Conservation (phyloP, 2,329 filamentous ascomycete species). For the Aspergillus amoenus region DNA sequence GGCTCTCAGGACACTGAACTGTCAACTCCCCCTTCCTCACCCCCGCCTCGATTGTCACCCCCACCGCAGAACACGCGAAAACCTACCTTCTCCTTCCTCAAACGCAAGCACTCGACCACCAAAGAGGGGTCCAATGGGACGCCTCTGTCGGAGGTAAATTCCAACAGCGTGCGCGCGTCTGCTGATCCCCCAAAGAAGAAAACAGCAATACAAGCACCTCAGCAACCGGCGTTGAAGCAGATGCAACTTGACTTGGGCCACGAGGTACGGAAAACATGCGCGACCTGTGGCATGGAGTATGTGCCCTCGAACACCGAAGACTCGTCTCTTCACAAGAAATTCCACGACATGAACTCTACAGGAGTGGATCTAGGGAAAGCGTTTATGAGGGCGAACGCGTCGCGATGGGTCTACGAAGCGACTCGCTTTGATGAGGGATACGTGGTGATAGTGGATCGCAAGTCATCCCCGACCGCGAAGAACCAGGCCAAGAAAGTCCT, state of each 20-base stretch:
- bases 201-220: constrained; percentile 26
- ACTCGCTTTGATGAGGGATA: constrained; percentile 51
- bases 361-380: constrained; percentile 62
- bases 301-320: constrained; percentile 62
- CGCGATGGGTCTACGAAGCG: constrained; percentile 53
- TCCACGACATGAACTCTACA: constrained; percentile 60
- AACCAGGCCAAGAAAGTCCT: constrained; percentile 57
- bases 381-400: constrained; percentile 54
- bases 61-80: constrained; percentile 46
- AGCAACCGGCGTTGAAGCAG: constrained; percentile 49
- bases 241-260: constrained; percentile 62
- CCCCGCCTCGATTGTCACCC: constrained; percentile 47
- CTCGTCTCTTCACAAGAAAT: constrained; percentile 61
- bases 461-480: constrained; percentile 52
- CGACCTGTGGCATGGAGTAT: constrained; percentile 66
- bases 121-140: constrained; percentile 31
- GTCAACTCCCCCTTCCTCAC: constrained; percentile 54
- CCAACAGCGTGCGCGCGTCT: constrained; percentile 43
- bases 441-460: constrained; percentile 59
- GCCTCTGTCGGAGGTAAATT: constrained; percentile 48
- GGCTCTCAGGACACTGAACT: constrained; percentile 44
- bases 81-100: constrained; percentile 52
- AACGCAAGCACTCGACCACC: constrained; percentile 41
- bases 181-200: constrained; percentile 40
- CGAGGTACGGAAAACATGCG: constrained; percentile 57